phyloP scores from a whole-genome alignment of 139 green algal species.

The Chlamydomonas schloesseri region DNA sequence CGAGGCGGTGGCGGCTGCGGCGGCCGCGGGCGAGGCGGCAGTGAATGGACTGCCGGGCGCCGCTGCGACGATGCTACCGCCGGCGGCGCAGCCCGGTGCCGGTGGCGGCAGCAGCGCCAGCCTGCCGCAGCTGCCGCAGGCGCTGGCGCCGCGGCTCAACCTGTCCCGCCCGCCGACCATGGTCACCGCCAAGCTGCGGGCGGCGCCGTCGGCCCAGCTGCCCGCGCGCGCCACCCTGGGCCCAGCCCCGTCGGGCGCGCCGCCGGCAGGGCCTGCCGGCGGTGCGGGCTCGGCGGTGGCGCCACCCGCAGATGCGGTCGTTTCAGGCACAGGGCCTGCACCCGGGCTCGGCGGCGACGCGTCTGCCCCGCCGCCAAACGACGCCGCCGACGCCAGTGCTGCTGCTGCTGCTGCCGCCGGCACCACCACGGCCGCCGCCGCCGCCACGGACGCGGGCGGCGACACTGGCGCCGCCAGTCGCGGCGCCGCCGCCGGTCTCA shows the following conservation, averaged over 20 bases:
- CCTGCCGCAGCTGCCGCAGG: slow-evolving; percentile 26
- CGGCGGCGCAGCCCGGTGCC: too few relatives aligned
- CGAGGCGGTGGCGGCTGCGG: neutral
- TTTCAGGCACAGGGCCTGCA: too few relatives aligned
- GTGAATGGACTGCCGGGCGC: neutral
- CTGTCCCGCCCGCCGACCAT: neutral
- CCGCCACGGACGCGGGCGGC: neutral
- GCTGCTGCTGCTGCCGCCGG: too few relatives aligned
- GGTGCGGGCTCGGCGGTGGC: neutral
- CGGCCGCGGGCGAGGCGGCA: too few relatives aligned
- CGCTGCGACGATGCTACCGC: neutral
- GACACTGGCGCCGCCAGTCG: neutral
- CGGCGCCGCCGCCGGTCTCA: neutral
- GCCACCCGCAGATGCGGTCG: neutral
- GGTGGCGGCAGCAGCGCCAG: neutral
- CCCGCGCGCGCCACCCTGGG: slow-evolving; percentile 7
- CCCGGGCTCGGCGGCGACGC: too few relatives aligned
- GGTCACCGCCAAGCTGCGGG: slow-evolving; percentile 30
- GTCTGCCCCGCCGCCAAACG: neutral
- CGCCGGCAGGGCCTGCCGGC: neutral
- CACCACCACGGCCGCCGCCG: neutral
- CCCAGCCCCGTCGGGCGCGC: neutral
- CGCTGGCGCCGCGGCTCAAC: slow-evolving; percentile 2
- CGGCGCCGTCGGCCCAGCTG: slow-evolving; percentile 27
- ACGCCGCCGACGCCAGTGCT: neutral